These are phyloP conservation scores for Pseudoneurospora amorphoporcata DNA, from an alignment of 495 filamentous ascomycete species.

Conservation along the genomic window DNA sequence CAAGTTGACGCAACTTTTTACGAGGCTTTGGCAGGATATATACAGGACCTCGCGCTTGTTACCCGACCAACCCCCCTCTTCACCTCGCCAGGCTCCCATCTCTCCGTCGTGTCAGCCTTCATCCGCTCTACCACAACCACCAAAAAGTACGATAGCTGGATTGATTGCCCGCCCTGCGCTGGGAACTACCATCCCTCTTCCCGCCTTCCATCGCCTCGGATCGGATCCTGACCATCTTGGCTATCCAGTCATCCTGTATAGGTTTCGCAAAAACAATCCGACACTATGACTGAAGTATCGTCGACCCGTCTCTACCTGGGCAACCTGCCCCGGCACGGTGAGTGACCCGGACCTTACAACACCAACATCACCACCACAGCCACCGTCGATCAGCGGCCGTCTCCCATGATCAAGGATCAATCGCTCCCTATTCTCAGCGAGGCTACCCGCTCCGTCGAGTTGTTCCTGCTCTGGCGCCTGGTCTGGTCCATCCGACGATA, in stretches of 20 bases:
- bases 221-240: background rate
- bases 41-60: background rate
- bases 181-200: background rate
- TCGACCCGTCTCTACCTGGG: constrained; percentile 92
- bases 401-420: background rate
- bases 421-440: background rate
- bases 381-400: background rate
- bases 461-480: background rate
- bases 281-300: constrained; percentile 65
- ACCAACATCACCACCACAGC: constrained; percentile 15
- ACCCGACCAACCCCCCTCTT: background rate
- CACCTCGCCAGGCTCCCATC: background rate
- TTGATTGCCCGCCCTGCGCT: background rate
- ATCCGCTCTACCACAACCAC: background rate
- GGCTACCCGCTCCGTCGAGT: background rate
- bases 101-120: background rate
- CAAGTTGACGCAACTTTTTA: background rate
- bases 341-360: constrained; percentile 33
- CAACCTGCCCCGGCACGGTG: constrained; percentile 94
- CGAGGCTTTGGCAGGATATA: background rate
- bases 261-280: background rate
- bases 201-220: background rate
- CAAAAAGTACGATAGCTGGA: background rate
- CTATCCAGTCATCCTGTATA: constrained; percentile 1
- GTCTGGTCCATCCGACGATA: background rate